phyloP scores from a whole-genome alignment of 768 basidiomycete species.

The Panaeolus cyanescens region DNA sequence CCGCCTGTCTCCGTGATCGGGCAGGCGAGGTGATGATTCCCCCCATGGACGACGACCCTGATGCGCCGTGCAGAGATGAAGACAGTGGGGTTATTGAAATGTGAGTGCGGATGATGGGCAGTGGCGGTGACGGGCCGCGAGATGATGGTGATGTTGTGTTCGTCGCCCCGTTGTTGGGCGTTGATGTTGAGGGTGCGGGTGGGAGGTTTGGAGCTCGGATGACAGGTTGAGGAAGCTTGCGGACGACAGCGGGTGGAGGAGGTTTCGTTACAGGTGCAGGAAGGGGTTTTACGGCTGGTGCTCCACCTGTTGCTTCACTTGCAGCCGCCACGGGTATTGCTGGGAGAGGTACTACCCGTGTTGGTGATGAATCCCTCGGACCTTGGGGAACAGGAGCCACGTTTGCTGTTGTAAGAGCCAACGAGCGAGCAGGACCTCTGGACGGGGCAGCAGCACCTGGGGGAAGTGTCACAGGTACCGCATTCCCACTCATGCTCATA shows the following conservation, averaged over 20 bases:
- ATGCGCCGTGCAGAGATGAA: neutral
- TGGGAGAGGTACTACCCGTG: neutral
- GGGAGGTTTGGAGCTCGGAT: neutral
- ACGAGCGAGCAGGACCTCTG: neutral
- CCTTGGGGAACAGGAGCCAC: neutral
- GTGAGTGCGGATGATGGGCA: neutral
- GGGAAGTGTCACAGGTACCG: neutral
- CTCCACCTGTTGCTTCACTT: neutral
- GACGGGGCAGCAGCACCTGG: neutral
- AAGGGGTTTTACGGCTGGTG: neutral
- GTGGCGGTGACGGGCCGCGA: neutral
- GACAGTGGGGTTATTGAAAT: neutral
- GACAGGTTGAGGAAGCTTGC: neutral
- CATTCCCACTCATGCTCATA: neutral
- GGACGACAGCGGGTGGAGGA: neutral
- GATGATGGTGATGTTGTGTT: neutral
- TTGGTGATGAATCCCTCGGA: neutral
- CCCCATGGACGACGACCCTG: neutral
- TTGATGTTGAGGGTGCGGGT: too few relatives aligned
- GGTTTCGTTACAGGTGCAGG: neutral
- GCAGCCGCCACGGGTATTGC: neutral
- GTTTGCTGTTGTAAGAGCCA: neutral
- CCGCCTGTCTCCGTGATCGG: conserved; percentile 14
- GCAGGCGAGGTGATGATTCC: neutral
- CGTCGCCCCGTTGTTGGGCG: neutral